Base-by-base conservation (phyloP, 371 early-diverging fungal species). In the Haplosporangium sp. region DNA sequence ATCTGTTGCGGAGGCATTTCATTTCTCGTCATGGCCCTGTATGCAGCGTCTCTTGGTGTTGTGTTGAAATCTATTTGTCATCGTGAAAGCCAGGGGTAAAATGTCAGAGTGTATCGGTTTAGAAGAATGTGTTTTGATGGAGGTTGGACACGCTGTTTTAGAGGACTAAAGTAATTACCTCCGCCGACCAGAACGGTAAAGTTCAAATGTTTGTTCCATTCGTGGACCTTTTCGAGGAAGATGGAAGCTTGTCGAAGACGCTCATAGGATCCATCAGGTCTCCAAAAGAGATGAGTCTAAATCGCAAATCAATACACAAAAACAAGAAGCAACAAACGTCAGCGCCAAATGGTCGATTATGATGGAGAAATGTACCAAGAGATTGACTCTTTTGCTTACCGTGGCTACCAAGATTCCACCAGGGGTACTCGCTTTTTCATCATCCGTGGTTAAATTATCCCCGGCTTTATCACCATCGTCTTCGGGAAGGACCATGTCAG, bases 221-320 rank as follows among this genome's bases (percentile, higher is more conserved):
- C 80, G 10, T 65, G 57, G 47, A 79, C 41, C 63, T 73, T 72
- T 6, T 79, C 69, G 43, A 72, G 64, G 23, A 79, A 84, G 16
- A 87, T 82, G 3, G 76, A 64, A 0, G 83, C 77, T 57, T 89
- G 89, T 52, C 89, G 80, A 14, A 84, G 67, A 4, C 87, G 72
- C 62, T 89, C 89, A 63, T 89, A 89, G n/a, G 77, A 83, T 3
- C 87, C 83, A 42, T 80, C 77, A 1, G 89, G 89, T 45, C 86
- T 81, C 89, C 89, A 89, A 62, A 86, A 89, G 52, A 89, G 43
- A 73, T 89, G 88, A 9, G 80, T 79, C 80, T 79, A 56, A 29
- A 29, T 29, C 29, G 29, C 29, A 4, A 29, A 29, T 29, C 29
- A 29, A 29, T 16, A 9, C 55, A 41, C 36, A 48, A 37, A 20